These are phyloP conservation scores for Mycena belliarum DNA, from an alignment of 768 basidiomycete species.

Conservation along the genomic window DNA sequence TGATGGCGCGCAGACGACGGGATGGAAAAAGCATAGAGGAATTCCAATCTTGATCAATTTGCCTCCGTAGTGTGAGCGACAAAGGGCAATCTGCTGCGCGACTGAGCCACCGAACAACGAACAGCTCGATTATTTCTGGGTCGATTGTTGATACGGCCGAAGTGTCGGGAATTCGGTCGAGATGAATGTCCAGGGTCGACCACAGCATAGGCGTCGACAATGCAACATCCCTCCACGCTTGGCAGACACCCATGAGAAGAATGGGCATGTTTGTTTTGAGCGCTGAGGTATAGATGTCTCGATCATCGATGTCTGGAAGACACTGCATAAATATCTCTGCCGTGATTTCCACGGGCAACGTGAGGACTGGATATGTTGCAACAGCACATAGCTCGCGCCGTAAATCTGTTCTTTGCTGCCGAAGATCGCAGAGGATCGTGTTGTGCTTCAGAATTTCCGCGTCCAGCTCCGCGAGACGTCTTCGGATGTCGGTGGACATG, in stretches of 20 bases:
- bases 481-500: background rate
- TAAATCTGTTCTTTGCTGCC: background rate
- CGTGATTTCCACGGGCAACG: constrained; percentile 2
- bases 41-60: background rate
- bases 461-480: background rate
- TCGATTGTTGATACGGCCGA: background rate
- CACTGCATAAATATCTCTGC: constrained; percentile 1
- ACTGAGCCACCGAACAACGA: background rate
- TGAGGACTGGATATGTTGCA: background rate
- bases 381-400: background rate
- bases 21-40: background rate
- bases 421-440: background rate
- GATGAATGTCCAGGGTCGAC: background rate
- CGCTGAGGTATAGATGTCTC: background rate
- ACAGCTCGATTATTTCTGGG: background rate
- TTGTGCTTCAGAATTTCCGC: background rate
- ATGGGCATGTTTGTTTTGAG: background rate
- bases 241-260: background rate
- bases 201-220: background rate
- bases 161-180: background rate
- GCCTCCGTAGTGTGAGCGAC: background rate
- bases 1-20: background rate
- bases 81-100: background rate
- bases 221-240: constrained; percentile 1
- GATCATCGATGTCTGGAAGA: background rate